Conservation (phyloP, 108 stramenopile genomes). For the Craspedostauros australis region DNA sequence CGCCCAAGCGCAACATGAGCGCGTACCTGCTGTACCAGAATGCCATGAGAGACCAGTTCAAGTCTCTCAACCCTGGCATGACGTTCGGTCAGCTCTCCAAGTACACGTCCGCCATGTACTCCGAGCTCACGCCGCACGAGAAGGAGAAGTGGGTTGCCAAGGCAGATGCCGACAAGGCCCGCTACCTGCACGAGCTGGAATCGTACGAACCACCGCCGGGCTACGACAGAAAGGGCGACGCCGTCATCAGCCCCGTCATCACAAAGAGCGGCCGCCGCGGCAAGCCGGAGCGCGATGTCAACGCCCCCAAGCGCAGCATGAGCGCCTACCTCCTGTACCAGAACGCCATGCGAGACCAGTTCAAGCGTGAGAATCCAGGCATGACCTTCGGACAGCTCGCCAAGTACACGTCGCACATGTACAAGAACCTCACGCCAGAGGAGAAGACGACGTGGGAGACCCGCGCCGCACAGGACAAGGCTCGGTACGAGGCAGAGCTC, state of each 20-base stretch:
- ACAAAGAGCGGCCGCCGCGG: conserved; percentile 40
- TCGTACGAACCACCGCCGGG: conserved; percentile 71
- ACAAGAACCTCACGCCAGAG: conserved; percentile 71
- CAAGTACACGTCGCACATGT: conserved; percentile 89
- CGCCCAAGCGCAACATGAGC: conserved; percentile 85
- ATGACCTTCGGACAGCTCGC: conserved; percentile 88
- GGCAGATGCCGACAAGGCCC: conserved; percentile 79
- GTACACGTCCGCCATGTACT: conserved; percentile 83
- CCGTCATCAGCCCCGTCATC: conserved; percentile 40
- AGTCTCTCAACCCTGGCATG: conserved; percentile 65
- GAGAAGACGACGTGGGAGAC: conserved; percentile 80
- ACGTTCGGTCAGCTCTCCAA: conserved; percentile 81
- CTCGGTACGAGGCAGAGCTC: conserved; percentile 75
- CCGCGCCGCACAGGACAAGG: conserved; percentile 75
- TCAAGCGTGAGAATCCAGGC: conserved; percentile 69
- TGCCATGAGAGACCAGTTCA: conserved; percentile 80
- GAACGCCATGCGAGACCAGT: conserved; percentile 83
- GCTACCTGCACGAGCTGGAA: conserved; percentile 69
- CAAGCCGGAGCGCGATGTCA: conserved; percentile 65
- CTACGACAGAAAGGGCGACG: conserved; percentile 82
- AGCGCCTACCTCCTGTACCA: conserved; percentile 83
- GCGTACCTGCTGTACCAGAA: conserved; percentile 76
- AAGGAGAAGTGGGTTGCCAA: conserved; percentile 73
- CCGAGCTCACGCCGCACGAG: conserved; percentile 64
- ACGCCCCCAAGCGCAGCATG: conserved; percentile 90